A percentile compares a stretch with the other conserved stretches of the same genome.
phyloP scores from a whole-genome alignment of 257 asterid genomes.

The Anisodus tanguticus region DNA sequence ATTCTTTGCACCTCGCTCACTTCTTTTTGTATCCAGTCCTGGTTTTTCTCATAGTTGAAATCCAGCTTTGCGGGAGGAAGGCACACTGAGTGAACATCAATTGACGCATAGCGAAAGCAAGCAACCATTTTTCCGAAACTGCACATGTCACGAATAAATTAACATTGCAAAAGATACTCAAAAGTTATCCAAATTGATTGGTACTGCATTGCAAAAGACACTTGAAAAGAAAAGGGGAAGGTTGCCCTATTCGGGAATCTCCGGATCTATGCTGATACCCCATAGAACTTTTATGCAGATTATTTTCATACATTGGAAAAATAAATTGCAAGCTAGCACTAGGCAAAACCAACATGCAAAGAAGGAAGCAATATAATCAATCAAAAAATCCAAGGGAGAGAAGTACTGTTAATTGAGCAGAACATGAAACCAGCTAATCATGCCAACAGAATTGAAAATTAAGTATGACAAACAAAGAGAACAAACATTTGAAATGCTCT shows the following conservation, averaged over 20 bases:
- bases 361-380: constrained; percentile 16
- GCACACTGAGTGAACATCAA: constrained; percentile 88
- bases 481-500: constrained; percentile 25
- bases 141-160: constrained; percentile 34
- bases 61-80: constrained; percentile 90
- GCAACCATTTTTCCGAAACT: constrained; percentile 98
- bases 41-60: constrained; percentile 67
- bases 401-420: constrained; percentile 21
- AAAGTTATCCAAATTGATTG: neutral
- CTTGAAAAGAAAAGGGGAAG: constrained; percentile 33
- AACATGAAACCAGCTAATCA: constrained; percentile 9
- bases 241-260: constrained; percentile 47
- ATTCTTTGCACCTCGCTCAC: constrained; percentile 62
- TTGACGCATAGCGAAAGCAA: constrained; percentile 96
- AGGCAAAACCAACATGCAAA: neutral
- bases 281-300: neutral
- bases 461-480: neutral
- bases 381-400: constrained; percentile 18
- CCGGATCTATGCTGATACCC: constrained; percentile 81
- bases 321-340: constrained; percentile 9
- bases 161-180: constrained; percentile 51
- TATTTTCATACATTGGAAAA: neutral
- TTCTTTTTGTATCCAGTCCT: constrained; percentile 87
- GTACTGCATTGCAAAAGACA: neutral
- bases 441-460: neutral